phyloP scores from a whole-genome alignment of 257 asterid genomes.

The Capsicum baccatum region DNA sequence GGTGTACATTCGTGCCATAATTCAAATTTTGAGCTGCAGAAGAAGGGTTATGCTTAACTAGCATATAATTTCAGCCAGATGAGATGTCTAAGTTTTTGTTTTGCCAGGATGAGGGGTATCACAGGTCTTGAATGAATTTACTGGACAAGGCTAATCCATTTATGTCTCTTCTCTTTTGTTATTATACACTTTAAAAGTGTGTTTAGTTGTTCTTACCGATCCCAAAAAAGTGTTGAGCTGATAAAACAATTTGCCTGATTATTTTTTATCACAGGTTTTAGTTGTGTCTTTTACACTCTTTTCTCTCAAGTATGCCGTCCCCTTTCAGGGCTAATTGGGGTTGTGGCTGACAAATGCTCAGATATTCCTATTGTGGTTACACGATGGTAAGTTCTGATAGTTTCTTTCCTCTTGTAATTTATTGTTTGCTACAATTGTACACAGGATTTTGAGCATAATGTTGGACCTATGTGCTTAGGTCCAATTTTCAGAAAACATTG shows the following conservation, averaged over 20 bases:
- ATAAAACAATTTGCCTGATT: not conserved
- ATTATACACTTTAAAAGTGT: not conserved
- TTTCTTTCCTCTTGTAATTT: not conserved
- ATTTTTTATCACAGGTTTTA: not conserved
- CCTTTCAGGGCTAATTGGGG: conserved; percentile 18
- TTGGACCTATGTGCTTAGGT: not conserved
- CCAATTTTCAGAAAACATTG: not conserved
- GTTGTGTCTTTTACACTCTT: not conserved
- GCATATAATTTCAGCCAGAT: not conserved
- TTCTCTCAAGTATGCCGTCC: conserved; percentile 17
- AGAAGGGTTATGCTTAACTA: not conserved
- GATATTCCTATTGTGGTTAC: not conserved
- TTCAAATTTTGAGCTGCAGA: conserved; percentile 6
- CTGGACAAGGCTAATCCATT: not conserved
- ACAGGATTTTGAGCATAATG: not conserved
- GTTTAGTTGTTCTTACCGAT: not conserved
- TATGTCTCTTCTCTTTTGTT: not conserved
- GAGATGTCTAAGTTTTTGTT: not conserved
- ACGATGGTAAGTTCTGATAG: conserved; percentile 9
- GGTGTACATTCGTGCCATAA: not conserved
- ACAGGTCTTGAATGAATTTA: not conserved
- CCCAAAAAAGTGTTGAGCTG: not conserved
- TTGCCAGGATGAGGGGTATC: not conserved
- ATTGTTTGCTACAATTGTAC: not conserved
- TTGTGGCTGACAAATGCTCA: not conserved